Evolutionary conservation across 2,329 filamentous ascomycete species (phyloP).

Genomic region (Alternaria angustiovoidea): DNA sequence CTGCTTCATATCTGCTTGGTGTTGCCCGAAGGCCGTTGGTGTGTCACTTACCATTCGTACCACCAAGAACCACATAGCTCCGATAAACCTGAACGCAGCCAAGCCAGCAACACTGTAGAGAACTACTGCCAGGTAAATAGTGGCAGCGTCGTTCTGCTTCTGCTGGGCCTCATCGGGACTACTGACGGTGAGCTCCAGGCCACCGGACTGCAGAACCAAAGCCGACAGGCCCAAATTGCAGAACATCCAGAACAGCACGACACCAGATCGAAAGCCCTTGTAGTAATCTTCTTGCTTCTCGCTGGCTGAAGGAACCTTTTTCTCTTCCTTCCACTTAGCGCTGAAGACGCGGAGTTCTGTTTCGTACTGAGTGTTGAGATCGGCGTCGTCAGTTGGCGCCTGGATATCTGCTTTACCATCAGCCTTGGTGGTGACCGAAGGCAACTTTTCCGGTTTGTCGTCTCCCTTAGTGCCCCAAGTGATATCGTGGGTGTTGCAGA

Average conservation of each 20-base stretch:
- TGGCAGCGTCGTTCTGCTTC: slow-evolving; percentile 66
- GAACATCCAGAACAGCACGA: slow-evolving; percentile 96
- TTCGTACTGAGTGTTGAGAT: slow-evolving; percentile 95
- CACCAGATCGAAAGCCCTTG: slow-evolving; percentile 89
- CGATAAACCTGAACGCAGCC: slow-evolving; percentile 85
- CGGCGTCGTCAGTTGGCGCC: slow-evolving; percentile 86
- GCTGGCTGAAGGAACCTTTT: slow-evolving; percentile 65
- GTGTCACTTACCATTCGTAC: slow-evolving; percentile 50
- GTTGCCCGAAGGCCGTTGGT: not conserved
- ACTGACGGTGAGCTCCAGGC: slow-evolving; percentile 66
- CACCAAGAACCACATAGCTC: slow-evolving; percentile 90
- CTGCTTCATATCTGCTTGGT: not conserved
- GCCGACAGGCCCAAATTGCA: slow-evolving; percentile 90
- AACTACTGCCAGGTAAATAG: slow-evolving; percentile 86
- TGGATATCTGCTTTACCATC: slow-evolving; percentile 93
- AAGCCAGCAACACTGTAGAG: slow-evolving; percentile 88
- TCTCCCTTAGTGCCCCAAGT: slow-evolving; percentile 99
- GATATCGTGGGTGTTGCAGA: slow-evolving; percentile 98
- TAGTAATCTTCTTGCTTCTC: slow-evolving; percentile 99
- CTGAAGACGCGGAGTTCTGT: slow-evolving; percentile 78
- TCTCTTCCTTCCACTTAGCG: slow-evolving; percentile 76
- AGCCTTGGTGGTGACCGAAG: slow-evolving; percentile 87
- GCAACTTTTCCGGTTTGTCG: slow-evolving; percentile 91
- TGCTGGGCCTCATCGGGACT: slow-evolving; percentile 51
- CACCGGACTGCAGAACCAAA: slow-evolving; percentile 84